Base-by-base conservation (phyloP, 2,329 filamentous ascomycete species). In the Hirsutella rhossiliensis region DNA sequence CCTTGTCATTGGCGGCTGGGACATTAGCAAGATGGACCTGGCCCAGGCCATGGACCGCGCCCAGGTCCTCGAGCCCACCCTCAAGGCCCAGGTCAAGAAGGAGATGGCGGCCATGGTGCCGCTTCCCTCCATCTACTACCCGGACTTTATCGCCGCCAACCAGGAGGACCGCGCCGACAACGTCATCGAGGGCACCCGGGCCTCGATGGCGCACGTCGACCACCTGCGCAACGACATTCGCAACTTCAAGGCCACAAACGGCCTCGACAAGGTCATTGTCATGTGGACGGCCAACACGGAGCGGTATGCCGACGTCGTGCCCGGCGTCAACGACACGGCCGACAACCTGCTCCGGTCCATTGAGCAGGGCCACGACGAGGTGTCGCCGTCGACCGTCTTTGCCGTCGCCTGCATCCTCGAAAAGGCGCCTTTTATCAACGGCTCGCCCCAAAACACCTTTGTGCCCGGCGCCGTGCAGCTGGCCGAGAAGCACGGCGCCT, bases 231-330 rank as follows among this genome's bases (percentile, higher is more conserved):
- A 86, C 64, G 89, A 98, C 59, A 96, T 98, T 57, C 86, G 85
- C 52, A 80, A 94, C 51, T 98, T 98, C 79, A 97, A 97, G 75
- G 69, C 79, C 49, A 69, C 76, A 56, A 86, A 97, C 62, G 70
- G 65, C 47, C 79, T 98, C 30, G 90, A 97, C 73, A 96, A 94
- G 73, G 84, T 98, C 61, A 87, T 98, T 60, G 82, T 98, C 48
- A 84, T 92, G 67, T 98, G 92, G 92, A 97, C 92, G 47, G 92
- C 92, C 67, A 98, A 98, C 74, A 98, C 92, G 12, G 92, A 98
- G 71, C 87, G 92, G 51, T 98, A 88, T 59, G 87, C 92, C 53
- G 87, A 96, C 52, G 74, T 97, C 53, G 65, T 95, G 43, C 69
- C 80, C 18, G 90, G 90, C 50, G 80, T 98, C 67, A 97, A 98